phyloP scores from a whole-genome alignment of 78 protist species.

The Dictyostelium discoideum region DNA sequence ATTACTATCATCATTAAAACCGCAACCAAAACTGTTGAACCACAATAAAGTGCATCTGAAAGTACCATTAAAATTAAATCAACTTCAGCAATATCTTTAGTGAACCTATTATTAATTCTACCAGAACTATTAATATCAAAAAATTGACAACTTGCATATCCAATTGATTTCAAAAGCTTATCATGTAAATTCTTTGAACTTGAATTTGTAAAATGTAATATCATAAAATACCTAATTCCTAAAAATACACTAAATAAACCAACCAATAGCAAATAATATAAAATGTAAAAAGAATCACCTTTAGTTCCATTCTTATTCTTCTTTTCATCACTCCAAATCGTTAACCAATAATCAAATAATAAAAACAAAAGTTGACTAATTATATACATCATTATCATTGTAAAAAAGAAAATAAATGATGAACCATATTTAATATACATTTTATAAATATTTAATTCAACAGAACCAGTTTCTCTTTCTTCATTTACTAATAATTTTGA shows the following conservation, averaged over 20 bases:
- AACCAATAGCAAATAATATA: conserved; percentile 7
- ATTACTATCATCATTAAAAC: neutral
- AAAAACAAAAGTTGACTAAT: conserved; percentile 25
- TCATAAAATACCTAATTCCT: neutral
- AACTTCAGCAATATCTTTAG: conserved; percentile 55
- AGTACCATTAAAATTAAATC: conserved; percentile 40
- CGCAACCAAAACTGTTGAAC: neutral
- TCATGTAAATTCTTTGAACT: conserved; percentile 14
- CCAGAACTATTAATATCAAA: conserved; percentile 60
- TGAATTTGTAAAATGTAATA: neutral
- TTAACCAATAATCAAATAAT: conserved; percentile 33
- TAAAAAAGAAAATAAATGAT: neutral
- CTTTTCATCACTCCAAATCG: conserved; percentile 12
- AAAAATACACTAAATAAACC: neutral
- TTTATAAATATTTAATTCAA: conserved; percentile 1
- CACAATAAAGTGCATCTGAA: neutral
- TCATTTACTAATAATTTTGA: conserved; percentile 44
- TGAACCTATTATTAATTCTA: conserved; percentile 63
- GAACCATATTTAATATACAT: conserved; percentile 20
- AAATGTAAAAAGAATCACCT: conserved; percentile 8
- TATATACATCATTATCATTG: neutral
- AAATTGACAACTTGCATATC: conserved; percentile 25
- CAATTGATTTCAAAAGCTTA: neutral
- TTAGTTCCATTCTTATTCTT: too few relatives aligned
- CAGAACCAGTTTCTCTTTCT: conserved; percentile 2